A percentile compares a stretch with the other conserved stretches of the same genome.
These are phyloP conservation scores for Ceriops tagal DNA, from an alignment of 345 rosid genomes.

Conservation along the genomic window DNA sequence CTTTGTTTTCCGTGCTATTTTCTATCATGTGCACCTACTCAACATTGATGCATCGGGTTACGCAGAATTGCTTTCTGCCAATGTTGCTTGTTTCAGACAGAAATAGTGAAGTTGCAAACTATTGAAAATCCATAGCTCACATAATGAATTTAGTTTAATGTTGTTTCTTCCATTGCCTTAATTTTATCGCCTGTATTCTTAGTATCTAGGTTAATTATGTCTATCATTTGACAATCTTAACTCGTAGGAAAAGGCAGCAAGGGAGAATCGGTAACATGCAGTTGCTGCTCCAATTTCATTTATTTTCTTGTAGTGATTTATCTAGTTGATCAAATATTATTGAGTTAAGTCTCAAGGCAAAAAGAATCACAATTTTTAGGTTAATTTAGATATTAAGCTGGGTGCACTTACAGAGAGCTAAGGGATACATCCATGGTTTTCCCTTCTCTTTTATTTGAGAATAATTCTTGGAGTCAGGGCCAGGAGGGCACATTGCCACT, in stretches of 20 bases:
- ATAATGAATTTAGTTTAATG: too few relatives aligned
- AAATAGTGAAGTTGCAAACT: too few relatives aligned
- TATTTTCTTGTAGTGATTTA: not conserved
- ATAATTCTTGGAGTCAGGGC: too few relatives aligned
- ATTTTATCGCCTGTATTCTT: too few relatives aligned
- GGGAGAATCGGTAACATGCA: not conserved
- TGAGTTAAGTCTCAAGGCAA: not conserved
- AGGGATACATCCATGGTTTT: too few relatives aligned
- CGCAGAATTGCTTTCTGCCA: not conserved
- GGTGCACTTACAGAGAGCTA: too few relatives aligned
- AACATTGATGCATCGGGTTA: not conserved
- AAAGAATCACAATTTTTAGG: not conserved
- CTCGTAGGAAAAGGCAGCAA: not conserved
- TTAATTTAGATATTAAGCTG: not conserved
- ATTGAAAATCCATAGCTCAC: too few relatives aligned
- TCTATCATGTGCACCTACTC: not conserved
- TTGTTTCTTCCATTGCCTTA: too few relatives aligned
- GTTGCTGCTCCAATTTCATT: not conserved
- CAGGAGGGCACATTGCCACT: too few relatives aligned
- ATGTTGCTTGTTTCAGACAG: too few relatives aligned
- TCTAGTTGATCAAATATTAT: not conserved
- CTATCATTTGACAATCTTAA: not conserved
- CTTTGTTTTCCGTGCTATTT: not conserved
- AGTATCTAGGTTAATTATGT: not conserved
- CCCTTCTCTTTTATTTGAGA: too few relatives aligned